Evolutionary conservation across 768 basidiomycete genomes (phyloP), one percentile per base, ranked within the genome.

Genomic region (Mycena olivaceomarginata): DNA sequence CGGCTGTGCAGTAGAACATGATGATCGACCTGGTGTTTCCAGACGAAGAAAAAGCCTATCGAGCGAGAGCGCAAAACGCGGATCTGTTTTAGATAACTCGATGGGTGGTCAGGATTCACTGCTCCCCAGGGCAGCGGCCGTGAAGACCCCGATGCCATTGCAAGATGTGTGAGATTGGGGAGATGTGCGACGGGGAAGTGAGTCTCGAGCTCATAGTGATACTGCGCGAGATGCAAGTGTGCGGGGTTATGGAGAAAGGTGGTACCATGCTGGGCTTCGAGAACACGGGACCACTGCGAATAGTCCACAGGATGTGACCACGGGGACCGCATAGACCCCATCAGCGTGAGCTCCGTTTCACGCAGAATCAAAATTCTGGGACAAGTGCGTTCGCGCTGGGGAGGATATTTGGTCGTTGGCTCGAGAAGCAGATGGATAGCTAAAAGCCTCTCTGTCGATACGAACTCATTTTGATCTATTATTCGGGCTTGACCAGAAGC

Each of bases 391-490:
- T 2, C 13, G 22, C 0, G 22, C 22, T 5, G 65, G 65, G 8
- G 57, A 67, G 13, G 72, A 74, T 25, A 67, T 74, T 13, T 74
- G 72, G 66, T 46, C 65, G 18, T 48, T 74, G 72, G 72, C 72
- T 15, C 70, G n/a, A 48, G 31, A 31, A 31, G 31, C 31, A 70
- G 43, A 39, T 43, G 59, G 18, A 59, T 25, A 9, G 3, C n/a
- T 20, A 45, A 45, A 45, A 45, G 31, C 31, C 31, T 31, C 31
- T 4, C 31, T 4, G 31, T 31, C 31, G 31, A 3, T 4, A 31
- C 31, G 31, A 31, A 31, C 31, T 31, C 31, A 31, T 31, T 31
- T 4, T 4, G 31, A 31, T 31, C 31, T 31, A 31, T 31, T 31
- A 31, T 31, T 31, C 31, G 31, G 31, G 31, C 31, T 31, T 31